Base-by-base conservation (phyloP, 345 rosid genomes). In the Abelmoschus esculentus region DNA sequence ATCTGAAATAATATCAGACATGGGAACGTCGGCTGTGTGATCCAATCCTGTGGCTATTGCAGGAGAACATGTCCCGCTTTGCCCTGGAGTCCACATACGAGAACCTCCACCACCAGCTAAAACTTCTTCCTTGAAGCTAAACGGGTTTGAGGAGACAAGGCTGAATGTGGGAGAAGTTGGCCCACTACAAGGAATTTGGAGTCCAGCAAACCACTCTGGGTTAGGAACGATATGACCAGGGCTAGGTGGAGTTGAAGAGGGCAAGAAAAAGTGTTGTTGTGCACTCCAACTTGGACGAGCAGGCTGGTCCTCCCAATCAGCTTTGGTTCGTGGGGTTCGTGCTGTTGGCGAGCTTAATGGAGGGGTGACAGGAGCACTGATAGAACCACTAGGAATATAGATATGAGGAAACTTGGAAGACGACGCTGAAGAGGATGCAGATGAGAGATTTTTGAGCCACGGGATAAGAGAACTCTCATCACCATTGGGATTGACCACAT, bases 321-420 rank as follows among this genome's bases (percentile, higher is more conserved):
- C 62, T 75, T 74, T 90, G 12, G 78, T 75, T 44, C 92, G 84
- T 0, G 96, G 97, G 28, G 91, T 85, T 67, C 95, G 90, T 12
- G 85, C 88, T 40, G 92, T 85, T 50, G 99, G 97, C 49, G 99
- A 96, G 83, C 97, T 92, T 83, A 91, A 71, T 60, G 97, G 97
- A 72, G 99, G 99, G 7, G 99, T 95, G 56, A 95, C 99, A 6
- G 99, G 99, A 77, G 98, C 99, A 80, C 99, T 96, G 58, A 96
- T 90, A 44, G 97, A 91, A 49, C 97, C 96, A 18, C 88, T 86
- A n/a, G 85, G 88, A 73, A 87, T 78, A 78, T 83, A 88, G 52
- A 87, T 86, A 69, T 85, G 87, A 71, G 96, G 87, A 53, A 81
- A 75, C 79, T 81, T 83, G 18, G 98, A 83, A 34, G 85, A 86